Evolutionary conservation across 176 grass and related monocot genomes (phyloP), one percentile per base, ranked within the genome.

Genomic region (Paspalum notatum): DNA sequence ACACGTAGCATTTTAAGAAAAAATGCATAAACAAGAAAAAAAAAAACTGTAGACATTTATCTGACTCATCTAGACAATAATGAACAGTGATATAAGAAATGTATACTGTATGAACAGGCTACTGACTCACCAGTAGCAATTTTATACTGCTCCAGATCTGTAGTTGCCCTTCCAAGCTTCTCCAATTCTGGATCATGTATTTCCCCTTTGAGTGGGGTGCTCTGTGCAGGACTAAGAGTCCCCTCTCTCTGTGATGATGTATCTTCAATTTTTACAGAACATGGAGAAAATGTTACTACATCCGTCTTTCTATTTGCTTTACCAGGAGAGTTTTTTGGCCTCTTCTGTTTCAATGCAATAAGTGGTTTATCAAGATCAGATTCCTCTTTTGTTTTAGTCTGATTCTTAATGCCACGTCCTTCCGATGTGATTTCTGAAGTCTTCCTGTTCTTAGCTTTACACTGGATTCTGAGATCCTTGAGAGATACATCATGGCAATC

Each of bases 361-460:
- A 94, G 70, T 62, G 85, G 91, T 80, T 86, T 80, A 65, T 86
- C 79, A 58, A 94, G 91, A 60, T 88, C 79, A 32, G 76, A 17
- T 41, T 74, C 85, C 60, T 90, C 88, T 57, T 84, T 56, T 55
- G 43, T 4, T 67, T 71, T 75, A 66, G 55, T 79, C 58, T 75
- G 61, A 25, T 68, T 56, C 10, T 7, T 45, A 48, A 56, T 58
- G 63, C 13, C 68, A 85, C 69, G 24, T 71, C 44, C 55, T 58
- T 84, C 77, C 85, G 57, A 75, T 53, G 7, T 74, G 53, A 16
- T 9, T 79, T 93, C 61, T 66, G 16, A 26, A 70, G 54, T 45
- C 61, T 77, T 90, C 20, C 16, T 20, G 21, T 68, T 90, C 64
- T 80, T 88, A 46, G 73, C 51, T 86, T 83, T 90, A 66, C 71